Evolutionary conservation across 176 grass and related monocot species (phyloP), one percentile per base, ranked within the genome.

Genomic region (Cenchrus purpureus): DNA sequence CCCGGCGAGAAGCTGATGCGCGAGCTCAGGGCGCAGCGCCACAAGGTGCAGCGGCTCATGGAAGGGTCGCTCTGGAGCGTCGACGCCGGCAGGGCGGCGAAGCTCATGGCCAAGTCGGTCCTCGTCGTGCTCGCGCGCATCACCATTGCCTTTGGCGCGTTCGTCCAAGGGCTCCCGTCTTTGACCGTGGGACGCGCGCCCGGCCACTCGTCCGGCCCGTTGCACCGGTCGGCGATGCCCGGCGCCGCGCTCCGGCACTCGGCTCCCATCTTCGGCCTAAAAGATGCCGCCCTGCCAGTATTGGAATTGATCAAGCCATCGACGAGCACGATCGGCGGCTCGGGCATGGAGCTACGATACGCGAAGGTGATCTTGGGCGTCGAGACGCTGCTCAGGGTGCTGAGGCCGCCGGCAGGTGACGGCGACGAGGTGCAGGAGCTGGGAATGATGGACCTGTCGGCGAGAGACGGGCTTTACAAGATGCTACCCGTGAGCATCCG

Each of bases 401-500:
- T 85, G 52, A 73, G 71, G 77, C 83, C 80, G 72, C 70, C 80
- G 20, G 78, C 66, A 40, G 64, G 59, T 16, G 71, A 76, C 73
- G 56, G 28, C 17, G 29, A 79, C 31, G 71, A 67, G 45, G 56
- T 71, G 57, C 71, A 20, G 3, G 83, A 46, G 45, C 7, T 82
- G 5, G 85, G 88, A 20, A 88, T 85, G 42, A 84, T 87, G 8
- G 96, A 80, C 32, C 82, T 88, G 42, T 78, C 87, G 19, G 86
- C 25, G 76, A 92, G 96, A 73, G 93, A 90, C 68, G 93, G 85
- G 64, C 77, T 98, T 28, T 94, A 98, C 65, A 81, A 87, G 86
- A 90, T 94, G 91, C 79, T 98, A 40, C 96, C 96, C 19, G 28
- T 86, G 67, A 81, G 79, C 71, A 90, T 98, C 71, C 93, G 91